Evolutionary conservation across 2,329 filamentous ascomycete species (phyloP).

Genomic region (Fusarium oxysporum): DNA sequence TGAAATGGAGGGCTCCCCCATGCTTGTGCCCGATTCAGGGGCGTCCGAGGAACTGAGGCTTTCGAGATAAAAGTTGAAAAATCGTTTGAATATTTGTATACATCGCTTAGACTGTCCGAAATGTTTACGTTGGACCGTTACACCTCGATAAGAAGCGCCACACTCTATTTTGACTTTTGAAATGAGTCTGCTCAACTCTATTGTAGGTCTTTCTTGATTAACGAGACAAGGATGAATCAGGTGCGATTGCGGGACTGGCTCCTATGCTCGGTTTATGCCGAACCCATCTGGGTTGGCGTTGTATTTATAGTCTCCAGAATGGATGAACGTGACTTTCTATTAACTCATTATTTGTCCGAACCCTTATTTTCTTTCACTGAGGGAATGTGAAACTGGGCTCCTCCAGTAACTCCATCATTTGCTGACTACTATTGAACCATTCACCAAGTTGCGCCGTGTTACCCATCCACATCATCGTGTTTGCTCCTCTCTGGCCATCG

Average conservation of each 20-base stretch:
- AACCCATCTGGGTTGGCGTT: neutral
- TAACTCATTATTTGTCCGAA: neutral
- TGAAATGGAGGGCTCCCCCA: slow-evolving; percentile 54
- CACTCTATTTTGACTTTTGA: neutral
- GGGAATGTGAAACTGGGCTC: slow-evolving; percentile 46
- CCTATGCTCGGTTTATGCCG: neutral
- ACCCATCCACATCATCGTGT: slow-evolving; percentile 52
- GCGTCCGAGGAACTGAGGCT: slow-evolving; percentile 39
- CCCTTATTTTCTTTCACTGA: slow-evolving; percentile 6
- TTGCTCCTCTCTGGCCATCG: slow-evolving; percentile 34
- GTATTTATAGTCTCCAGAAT: neutral
- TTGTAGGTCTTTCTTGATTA: neutral
- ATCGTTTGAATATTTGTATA: neutral
- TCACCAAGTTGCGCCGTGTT: slow-evolving; percentile 53
- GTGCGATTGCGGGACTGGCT: neutral
- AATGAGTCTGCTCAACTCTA: neutral
- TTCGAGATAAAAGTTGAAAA: slow-evolving; percentile 19
- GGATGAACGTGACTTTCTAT: neutral
- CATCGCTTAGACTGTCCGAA: neutral
- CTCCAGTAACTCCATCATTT: slow-evolving; percentile 52
- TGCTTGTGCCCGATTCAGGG: slow-evolving; percentile 52
- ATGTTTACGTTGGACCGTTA: neutral
- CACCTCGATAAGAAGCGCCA: neutral
- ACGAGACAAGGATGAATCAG: neutral
- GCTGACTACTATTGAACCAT: slow-evolving; percentile 54